Evolutionary conservation across 164 flowering plant species (phyloP).

Genomic region (Houttuynia cordata): DNA sequence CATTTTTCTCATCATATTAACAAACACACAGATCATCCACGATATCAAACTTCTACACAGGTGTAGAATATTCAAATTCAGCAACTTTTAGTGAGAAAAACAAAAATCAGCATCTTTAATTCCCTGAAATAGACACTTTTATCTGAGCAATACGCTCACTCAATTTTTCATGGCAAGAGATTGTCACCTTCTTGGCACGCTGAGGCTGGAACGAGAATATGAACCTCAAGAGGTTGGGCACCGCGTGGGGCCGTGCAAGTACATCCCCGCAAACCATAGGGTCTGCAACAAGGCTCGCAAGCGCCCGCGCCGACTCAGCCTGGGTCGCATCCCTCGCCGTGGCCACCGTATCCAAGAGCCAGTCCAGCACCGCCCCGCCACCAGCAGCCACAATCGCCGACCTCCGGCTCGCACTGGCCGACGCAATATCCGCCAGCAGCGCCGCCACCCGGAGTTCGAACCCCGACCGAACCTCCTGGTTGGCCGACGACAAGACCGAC

Average conservation of each 20-base stretch:
- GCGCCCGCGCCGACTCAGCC: slow-evolving; percentile 89
- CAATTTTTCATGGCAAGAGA: too few relatives aligned
- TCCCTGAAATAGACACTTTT: too few relatives aligned
- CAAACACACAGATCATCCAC: too few relatives aligned
- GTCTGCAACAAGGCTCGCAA: slow-evolving; percentile 80
- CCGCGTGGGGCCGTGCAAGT: slow-evolving; percentile 70
- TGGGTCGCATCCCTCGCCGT: slow-evolving; percentile 43
- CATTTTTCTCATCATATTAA: too few relatives aligned
- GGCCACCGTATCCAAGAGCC: slow-evolving; percentile 81
- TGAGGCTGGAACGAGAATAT: slow-evolving; percentile 78
- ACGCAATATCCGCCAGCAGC: slow-evolving; percentile 78
- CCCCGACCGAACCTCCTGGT: slow-evolving; percentile 74
- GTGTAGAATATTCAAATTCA: too few relatives aligned
- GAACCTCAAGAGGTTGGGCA: slow-evolving; percentile 68
- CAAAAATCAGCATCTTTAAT: too few relatives aligned
- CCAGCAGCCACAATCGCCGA: slow-evolving; percentile 82
- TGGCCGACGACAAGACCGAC: slow-evolving; percentile 76
- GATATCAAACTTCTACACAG: too few relatives aligned
- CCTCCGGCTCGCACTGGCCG: slow-evolving; percentile 62
- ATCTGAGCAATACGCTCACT: too few relatives aligned
- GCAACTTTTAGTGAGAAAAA: too few relatives aligned
- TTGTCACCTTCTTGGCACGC: slow-evolving; percentile 44
- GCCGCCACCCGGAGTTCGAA: slow-evolving; percentile 87
- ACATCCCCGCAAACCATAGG: slow-evolving; percentile 52
- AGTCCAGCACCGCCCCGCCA: slow-evolving; percentile 88